phyloP scores from a whole-genome alignment of 352 stramenopile genomes.

The Globisporangium acanthophoron region DNA sequence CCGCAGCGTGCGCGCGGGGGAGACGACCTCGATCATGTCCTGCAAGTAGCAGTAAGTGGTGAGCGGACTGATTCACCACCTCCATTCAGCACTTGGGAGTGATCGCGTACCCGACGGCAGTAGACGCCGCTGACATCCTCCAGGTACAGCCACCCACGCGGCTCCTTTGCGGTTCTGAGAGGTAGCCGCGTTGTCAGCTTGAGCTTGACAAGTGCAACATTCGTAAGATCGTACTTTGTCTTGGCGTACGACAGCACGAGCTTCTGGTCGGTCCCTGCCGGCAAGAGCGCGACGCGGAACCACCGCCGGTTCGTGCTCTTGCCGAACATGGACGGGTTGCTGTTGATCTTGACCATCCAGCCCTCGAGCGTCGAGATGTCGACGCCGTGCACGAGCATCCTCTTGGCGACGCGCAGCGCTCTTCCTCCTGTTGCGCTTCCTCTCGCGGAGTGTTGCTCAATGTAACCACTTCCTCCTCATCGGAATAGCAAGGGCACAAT shows the following conservation, averaged over 20 bases:
- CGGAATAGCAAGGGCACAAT: too few relatives aligned
- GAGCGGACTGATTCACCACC: background rate
- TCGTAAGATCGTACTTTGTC: constrained; percentile 46
- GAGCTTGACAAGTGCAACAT: background rate
- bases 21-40: constrained; percentile 84
- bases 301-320: constrained; percentile 69
- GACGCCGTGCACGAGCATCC: constrained; percentile 59
- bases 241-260: constrained; percentile 81
- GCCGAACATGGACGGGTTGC: constrained; percentile 73
- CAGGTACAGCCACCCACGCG: constrained; percentile 72
- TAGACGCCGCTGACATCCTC: constrained; percentile 73
- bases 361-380: constrained; percentile 80
- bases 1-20: constrained; percentile 57
- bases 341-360: constrained; percentile 87
- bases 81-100: background rate
- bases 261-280: constrained; percentile 35
- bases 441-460: too few relatives aligned
- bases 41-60: constrained; percentile 11
- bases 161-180: constrained; percentile 62
- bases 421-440: too few relatives aligned
- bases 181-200: background rate
- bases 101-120: constrained; percentile 43
- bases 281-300: constrained; percentile 69
- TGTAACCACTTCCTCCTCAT: too few relatives aligned
- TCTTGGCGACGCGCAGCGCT: too few relatives aligned